Conservation (phyloP, 352 stramenopile species). For the Phytopythium litorale region DNA sequence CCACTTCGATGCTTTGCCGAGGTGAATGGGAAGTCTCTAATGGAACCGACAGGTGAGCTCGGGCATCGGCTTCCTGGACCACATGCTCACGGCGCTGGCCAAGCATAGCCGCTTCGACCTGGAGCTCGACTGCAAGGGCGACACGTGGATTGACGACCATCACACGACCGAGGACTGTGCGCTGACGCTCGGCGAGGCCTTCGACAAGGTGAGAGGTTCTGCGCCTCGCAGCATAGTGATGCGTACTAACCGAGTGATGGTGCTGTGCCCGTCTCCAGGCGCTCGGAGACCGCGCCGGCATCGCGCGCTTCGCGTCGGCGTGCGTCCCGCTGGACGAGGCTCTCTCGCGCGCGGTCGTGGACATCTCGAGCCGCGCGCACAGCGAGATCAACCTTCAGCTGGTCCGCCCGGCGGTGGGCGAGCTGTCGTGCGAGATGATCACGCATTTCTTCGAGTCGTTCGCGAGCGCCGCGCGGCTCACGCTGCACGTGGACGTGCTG, state of each 20-base stretch:
- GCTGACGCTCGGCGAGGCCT: slow-evolving; percentile 91
- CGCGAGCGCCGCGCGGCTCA: slow-evolving; percentile 88
- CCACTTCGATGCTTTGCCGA: neutral
- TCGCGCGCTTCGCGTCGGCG: slow-evolving; percentile 87
- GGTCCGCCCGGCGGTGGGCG: slow-evolving; percentile 75
- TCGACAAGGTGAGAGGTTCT: slow-evolving; percentile 53
- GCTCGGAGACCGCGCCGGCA: slow-evolving; percentile 86
- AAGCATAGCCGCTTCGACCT: slow-evolving; percentile 92
- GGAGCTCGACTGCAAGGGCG: slow-evolving; percentile 86
- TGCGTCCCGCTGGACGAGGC: slow-evolving; percentile 90
- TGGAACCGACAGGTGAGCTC: slow-evolving; percentile 58
- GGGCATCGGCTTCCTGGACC: slow-evolving; percentile 91
- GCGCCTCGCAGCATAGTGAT: neutral
- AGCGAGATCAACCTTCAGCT: slow-evolving; percentile 88
- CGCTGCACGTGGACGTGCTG: slow-evolving; percentile 91
- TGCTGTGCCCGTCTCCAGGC: slow-evolving; percentile 28
- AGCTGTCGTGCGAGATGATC: slow-evolving; percentile 94
- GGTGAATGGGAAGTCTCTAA: neutral
- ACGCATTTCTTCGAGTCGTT: slow-evolving; percentile 94
- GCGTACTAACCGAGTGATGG: neutral
- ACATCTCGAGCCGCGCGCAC: slow-evolving; percentile 93
- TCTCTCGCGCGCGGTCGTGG: slow-evolving; percentile 89
- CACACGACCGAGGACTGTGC: slow-evolving; percentile 95
- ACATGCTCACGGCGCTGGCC: slow-evolving; percentile 86
- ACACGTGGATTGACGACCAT: slow-evolving; percentile 97